A percentile compares a stretch with the other conserved stretches of the same genome.
These are phyloP conservation scores for Cercospora nicotianae DNA, from an alignment of 2,329 filamentous ascomycete species.

Conservation along the genomic window DNA sequence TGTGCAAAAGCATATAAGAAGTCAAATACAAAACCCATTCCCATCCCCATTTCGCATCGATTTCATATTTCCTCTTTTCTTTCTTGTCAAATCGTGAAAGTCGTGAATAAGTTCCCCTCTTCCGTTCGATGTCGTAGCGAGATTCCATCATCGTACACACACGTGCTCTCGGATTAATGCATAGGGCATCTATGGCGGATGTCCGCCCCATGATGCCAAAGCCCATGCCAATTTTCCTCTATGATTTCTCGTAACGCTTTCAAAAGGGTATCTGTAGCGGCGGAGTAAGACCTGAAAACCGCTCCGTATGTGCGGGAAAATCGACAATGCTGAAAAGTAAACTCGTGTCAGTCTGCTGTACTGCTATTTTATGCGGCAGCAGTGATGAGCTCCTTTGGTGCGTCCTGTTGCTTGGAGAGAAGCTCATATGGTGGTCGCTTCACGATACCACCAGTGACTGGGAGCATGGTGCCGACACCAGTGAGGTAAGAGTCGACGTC, in stretches of 20 bases:
- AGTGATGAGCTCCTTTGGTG: slow-evolving; percentile 39
- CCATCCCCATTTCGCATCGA: background rate
- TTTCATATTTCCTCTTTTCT: background rate
- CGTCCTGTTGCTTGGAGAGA: slow-evolving; percentile 48
- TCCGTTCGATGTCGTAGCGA: background rate
- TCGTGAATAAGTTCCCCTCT: background rate
- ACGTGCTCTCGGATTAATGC: background rate
- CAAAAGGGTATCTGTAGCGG: slow-evolving; percentile 32
- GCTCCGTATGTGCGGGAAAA: slow-evolving; percentile 10
- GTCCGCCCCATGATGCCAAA: background rate
- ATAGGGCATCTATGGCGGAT: background rate
- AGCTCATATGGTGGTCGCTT: slow-evolving; percentile 77
- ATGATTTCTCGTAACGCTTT: slow-evolving; percentile 27
- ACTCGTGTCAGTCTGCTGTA: background rate
- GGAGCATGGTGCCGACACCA: slow-evolving; percentile 70
- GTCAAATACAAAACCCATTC: background rate
- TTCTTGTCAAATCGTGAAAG: background rate
- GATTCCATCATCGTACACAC: background rate
- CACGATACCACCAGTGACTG: slow-evolving; percentile 89
- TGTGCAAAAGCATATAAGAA: background rate
- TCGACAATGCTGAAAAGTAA: slow-evolving; percentile 6
- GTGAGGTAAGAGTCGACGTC: slow-evolving; percentile 89
- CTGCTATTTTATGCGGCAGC: slow-evolving; percentile 28
- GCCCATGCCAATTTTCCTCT: slow-evolving; percentile 3
- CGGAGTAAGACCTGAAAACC: background rate